These are phyloP conservation scores for Aspergillus oerlinghausenensis DNA, from an alignment of 2,329 filamentous ascomycete species.

Conservation along the genomic window DNA sequence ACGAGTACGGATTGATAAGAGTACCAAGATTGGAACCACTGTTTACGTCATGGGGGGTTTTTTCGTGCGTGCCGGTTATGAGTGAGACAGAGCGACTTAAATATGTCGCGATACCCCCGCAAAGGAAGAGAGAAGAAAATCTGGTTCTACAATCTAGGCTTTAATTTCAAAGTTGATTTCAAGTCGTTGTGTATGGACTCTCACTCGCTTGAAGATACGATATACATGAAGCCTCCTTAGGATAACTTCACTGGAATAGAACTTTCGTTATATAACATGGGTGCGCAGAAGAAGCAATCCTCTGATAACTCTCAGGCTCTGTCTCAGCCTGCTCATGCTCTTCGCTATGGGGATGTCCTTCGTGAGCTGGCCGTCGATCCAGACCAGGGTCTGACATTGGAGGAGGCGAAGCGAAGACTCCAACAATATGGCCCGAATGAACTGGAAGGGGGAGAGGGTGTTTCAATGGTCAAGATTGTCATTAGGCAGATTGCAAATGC, in stretches of 20 bases:
- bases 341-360: conserved; percentile 51
- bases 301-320: conserved; percentile 47
- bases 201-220: conserved; percentile 26
- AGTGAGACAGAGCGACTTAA: not conserved
- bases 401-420: conserved; percentile 53
- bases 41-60: not conserved
- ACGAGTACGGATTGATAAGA: not conserved
- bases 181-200: conserved; percentile 26
- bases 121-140: not conserved
- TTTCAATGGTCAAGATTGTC: conserved; percentile 66
- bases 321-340: conserved; percentile 58
- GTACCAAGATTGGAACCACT: not conserved
- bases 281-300: not conserved
- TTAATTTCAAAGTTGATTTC: not conserved
- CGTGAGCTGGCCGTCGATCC: conserved; percentile 53
- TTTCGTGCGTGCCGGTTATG: not conserved
- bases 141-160: not conserved
- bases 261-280: conserved; percentile 1
- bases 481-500: conserved; percentile 64
- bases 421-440: conserved; percentile 59
- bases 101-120: not conserved
- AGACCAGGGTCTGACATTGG: conserved; percentile 53
- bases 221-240: conserved; percentile 32
- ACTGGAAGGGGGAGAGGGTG: conserved; percentile 59
- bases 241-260: conserved; percentile 6